Percentiles rank a stretch among this genome's conserved stretches.
Conservation (phyloP, 73 alveolate genomes). For the Paramecium caudatum region DNA sequence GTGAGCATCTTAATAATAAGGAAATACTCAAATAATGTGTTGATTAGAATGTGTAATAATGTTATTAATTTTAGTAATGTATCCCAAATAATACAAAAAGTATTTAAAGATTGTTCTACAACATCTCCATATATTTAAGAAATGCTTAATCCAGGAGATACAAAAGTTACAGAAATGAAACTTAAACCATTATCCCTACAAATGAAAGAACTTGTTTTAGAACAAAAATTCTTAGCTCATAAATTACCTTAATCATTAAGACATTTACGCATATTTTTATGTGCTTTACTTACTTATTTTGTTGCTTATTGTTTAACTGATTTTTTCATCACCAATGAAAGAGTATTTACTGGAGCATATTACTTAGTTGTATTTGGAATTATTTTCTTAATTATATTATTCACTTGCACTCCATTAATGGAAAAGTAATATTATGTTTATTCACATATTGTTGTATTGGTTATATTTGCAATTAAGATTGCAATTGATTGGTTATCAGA, state of each 20-base stretch:
- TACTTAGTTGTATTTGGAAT: slow-evolving; percentile 56
- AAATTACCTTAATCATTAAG: not conserved
- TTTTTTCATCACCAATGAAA: not conserved
- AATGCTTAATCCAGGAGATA: slow-evolving; percentile 76
- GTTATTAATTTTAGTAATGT: slow-evolving; percentile 16
- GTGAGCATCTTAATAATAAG: not conserved
- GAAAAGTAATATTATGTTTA: slow-evolving; percentile 1
- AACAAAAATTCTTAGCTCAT: slow-evolving; percentile 47
- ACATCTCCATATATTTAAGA: slow-evolving; percentile 42
- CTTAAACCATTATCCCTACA: slow-evolving; percentile 45
- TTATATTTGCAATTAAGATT: slow-evolving; percentile 31
- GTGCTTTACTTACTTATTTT: not conserved
- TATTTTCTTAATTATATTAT: not conserved
- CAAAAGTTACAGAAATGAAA: slow-evolving; percentile 74
- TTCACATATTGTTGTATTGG: not conserved
- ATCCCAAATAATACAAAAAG: not conserved
- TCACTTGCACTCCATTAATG: not conserved
- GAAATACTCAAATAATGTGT: not conserved
- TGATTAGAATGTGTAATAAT: slow-evolving; percentile 35
- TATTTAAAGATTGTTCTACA: not conserved
- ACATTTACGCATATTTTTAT: not conserved
- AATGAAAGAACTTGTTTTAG: slow-evolving; percentile 57
- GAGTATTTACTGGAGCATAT: slow-evolving; percentile 38
- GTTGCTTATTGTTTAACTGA: slow-evolving; percentile 56
- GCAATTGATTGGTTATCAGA: slow-evolving; percentile 62